These are phyloP conservation scores for Beauveria sp. DNA, from an alignment of 2,329 filamentous ascomycete species.

Conservation along the genomic window DNA sequence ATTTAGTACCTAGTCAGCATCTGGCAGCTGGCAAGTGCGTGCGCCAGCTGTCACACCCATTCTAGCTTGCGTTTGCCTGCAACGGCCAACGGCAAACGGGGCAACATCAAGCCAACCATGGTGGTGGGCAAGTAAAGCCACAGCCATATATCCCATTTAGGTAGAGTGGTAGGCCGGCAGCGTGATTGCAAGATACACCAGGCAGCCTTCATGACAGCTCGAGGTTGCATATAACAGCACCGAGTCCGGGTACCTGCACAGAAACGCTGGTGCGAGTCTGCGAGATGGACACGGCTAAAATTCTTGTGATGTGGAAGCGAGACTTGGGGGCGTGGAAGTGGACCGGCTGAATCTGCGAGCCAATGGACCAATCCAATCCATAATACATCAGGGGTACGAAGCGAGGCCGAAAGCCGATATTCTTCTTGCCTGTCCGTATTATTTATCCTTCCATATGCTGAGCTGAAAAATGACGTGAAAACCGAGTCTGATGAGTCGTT, in stretches of 20 bases:
- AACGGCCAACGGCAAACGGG: neutral
- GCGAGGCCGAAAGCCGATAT: neutral
- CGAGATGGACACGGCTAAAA: no score
- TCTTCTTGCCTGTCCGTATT: neutral
- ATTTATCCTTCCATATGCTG: neutral
- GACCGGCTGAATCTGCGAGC: neutral
- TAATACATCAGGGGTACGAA: neutral
- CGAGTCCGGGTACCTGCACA: neutral
- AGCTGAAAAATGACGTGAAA: neutral
- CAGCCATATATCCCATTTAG: no score
- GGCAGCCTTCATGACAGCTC: neutral
- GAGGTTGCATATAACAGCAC: neutral
- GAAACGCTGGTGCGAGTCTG: neutral
- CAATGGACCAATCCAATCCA: neutral
- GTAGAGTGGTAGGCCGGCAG: neutral
- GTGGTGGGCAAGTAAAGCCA: no score
- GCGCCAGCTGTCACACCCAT: neutral
- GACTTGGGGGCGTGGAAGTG: neutral
- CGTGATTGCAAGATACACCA: neutral
- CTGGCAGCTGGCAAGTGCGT: neutral
- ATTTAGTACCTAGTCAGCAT: neutral
- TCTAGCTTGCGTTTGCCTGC: neutral
- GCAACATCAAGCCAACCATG: neutral
- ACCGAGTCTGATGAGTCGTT: constrained; percentile 4
- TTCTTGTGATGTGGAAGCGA: neutral